Percentiles rank a stretch among this genome's conserved stretches.
Conservation (phyloP, 306 rosid species). For the Dryas drummondii region DNA sequence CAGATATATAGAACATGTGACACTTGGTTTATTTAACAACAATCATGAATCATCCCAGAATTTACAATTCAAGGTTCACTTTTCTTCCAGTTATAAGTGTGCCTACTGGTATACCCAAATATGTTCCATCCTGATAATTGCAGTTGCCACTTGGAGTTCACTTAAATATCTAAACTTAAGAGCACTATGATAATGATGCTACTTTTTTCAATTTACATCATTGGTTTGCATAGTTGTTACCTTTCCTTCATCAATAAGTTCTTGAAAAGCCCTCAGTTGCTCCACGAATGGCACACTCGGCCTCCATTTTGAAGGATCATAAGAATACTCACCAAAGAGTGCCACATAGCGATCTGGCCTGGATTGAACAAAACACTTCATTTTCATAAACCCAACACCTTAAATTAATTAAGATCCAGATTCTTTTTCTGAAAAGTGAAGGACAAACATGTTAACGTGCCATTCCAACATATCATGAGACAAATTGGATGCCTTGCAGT, state of each 20-base stretch:
- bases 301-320: slow-evolving; percentile 85
- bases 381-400: slow-evolving; percentile 16
- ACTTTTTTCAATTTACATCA: background rate
- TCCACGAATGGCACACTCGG: slow-evolving; percentile 87
- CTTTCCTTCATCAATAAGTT: slow-evolving; percentile 91
- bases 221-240: slow-evolving; percentile 36
- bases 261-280: slow-evolving; percentile 85
- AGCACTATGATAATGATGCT: background rate
- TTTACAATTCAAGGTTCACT: background rate
- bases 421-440: slow-evolving; percentile 12
- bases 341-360: slow-evolving; percentile 96
- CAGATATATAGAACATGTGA: background rate
- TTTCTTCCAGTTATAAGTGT: background rate
- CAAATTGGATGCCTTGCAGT: background rate
- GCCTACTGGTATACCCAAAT: background rate
- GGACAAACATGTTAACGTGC: background rate
- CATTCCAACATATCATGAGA: background rate
- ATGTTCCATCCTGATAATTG: background rate
- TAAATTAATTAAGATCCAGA: slow-evolving; percentile 9
- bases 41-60: background rate
- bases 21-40: slow-evolving; percentile 1
- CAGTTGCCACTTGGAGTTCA: too few species aligned
- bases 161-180: background rate
- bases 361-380: slow-evolving; percentile 23
- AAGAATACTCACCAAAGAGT: slow-evolving; percentile 59